Evolutionary conservation across 1,284 basidiomycete species (phyloP), one percentile per base, ranked within the genome.

Genomic region (Sanghuangporus weigelae): DNA sequence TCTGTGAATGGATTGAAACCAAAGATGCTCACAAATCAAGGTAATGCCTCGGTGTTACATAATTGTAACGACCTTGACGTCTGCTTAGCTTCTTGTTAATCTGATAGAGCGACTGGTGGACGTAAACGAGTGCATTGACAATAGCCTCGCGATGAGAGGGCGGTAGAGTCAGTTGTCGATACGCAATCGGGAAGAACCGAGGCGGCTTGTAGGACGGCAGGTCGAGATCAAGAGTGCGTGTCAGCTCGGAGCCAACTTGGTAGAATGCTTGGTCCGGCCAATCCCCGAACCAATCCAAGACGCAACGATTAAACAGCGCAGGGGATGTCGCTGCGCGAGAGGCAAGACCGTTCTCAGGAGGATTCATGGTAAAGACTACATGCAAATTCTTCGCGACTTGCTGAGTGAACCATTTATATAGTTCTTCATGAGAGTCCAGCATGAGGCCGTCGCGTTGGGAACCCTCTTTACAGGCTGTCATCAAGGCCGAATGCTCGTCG

Each of bases 351-450:
- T 96, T 95, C 71, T 95, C 92, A 0, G 97, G 96, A 36, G 97
- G 97, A 71, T 99, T 99, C 97, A 99, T 99, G 3, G 97, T 98
- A 76, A 98, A 97, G 5, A 98, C 95, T 39, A 98, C 96, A 69
- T 98, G 96, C 1, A 98, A 80, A 73, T 98, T 98, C 75, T 94
- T 92, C 3, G 95, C 95, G 26, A 98, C 95, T 76, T 98, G 96
- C 68, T 93, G 89, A 1, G 95, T 97, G 76, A 98, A 98, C 96
- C 96, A 98, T 51, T 90, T 86, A 74, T 98, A 97, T 1, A 98
- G 81, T 73, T 98, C 96, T 71, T 99, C 98, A 64, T 93, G 95
- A 16, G 95, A 96, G 77, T 99, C 96, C 14, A 99, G 81, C 94
- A 99, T 98, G 39, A 98, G 80, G 2, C 97, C 97, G 67, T 99